phyloP scores from a whole-genome alignment of 306 rosid species.

The Pyrus betulifolia region DNA sequence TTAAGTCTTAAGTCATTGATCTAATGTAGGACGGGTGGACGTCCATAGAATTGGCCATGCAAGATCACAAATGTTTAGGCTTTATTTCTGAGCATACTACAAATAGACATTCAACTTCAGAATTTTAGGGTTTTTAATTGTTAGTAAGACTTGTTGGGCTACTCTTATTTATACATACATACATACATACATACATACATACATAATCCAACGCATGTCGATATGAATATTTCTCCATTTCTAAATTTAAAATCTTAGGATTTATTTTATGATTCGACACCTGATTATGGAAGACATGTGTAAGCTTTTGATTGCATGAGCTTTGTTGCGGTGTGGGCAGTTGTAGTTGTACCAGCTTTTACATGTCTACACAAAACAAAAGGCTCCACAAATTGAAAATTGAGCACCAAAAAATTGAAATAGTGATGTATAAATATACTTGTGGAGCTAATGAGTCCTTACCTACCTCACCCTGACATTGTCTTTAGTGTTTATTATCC shows the following conservation, averaged over 20 bases:
- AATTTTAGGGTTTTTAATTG: not conserved
- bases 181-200: no score
- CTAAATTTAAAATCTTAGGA: no score
- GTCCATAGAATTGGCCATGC: no score
- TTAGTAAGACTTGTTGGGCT: no score
- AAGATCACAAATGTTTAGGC: not conserved
- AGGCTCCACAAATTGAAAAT: no score
- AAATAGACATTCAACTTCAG: not conserved
- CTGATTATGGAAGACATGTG: not conserved
- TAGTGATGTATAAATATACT: not conserved
- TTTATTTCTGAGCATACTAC: not conserved
- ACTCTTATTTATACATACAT: no score
- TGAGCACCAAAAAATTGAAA: not conserved
- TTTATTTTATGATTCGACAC: not conserved
- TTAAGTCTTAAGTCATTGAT: not conserved
- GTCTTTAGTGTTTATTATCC: not conserved
- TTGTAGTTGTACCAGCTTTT: constrained; percentile 44
- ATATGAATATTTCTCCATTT: no score
- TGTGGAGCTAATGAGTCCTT: constrained; percentile 19
- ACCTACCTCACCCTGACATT: constrained; percentile 31
- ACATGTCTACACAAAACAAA: not conserved
- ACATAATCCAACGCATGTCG: no score
- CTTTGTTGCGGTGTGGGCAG: not conserved
- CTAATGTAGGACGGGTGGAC: not conserved
- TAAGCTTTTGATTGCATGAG: not conserved